Percentiles rank a stretch among this genome's conserved stretches.
phyloP scores from a whole-genome alignment of 2,329 filamentous ascomycete species.

The Dactylella cylindrospora region DNA sequence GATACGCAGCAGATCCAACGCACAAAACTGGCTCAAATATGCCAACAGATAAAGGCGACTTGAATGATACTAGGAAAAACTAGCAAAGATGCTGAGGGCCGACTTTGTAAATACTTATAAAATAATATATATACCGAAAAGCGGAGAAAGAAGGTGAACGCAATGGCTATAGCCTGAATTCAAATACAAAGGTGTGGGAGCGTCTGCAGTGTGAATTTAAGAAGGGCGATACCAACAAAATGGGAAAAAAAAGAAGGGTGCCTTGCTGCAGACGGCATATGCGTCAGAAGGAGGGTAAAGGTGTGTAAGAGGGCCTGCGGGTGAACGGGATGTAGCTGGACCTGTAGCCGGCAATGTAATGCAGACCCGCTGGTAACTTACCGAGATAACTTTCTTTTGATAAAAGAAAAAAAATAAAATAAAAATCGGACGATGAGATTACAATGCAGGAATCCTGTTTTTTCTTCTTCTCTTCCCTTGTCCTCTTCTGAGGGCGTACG shows the following conservation, averaged over 20 bases:
- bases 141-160: slow-evolving; percentile 28
- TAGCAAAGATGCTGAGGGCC: no score
- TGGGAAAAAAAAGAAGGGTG: slow-evolving; percentile 29
- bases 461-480: no score
- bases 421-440: no score
- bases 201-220: slow-evolving; percentile 11
- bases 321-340: slow-evolving; percentile 1
- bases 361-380: slow-evolving; percentile 4
- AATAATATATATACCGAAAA: slow-evolving; percentile 7
- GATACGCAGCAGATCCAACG: no score
- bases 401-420: no score
- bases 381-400: no score
- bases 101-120: not conserved
- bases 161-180: slow-evolving; percentile 41
- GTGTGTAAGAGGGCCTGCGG: slow-evolving; percentile 2
- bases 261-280: slow-evolving; percentile 22
- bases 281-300: not conserved
- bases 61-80: no score
- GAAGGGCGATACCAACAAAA: slow-evolving; percentile 5
- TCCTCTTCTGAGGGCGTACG: no score
- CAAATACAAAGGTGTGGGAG: slow-evolving; percentile 24
- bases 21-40: no score
- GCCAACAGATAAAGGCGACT: slow-evolving; percentile 14
- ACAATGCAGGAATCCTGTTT: no score
- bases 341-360: no score